These are phyloP conservation scores for Pleurotus ostreatus DNA, from an alignment of 768 basidiomycete species.

Conservation along the genomic window DNA sequence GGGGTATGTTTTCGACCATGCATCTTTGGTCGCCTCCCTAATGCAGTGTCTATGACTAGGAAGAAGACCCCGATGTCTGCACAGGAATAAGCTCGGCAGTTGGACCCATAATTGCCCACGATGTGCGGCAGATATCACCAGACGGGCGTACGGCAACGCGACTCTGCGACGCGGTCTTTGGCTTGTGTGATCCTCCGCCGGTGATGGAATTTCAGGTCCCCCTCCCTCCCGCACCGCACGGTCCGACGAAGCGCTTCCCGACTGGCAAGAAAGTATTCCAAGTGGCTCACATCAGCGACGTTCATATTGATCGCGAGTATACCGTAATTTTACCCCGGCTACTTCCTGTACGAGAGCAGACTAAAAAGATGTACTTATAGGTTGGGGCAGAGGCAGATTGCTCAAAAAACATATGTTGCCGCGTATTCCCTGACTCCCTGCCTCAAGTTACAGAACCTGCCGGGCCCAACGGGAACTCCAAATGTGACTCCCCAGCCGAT, in stretches of 20 bases:
- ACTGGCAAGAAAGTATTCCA: constrained; percentile 21
- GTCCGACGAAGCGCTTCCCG: constrained; percentile 13
- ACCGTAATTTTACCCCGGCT: constrained; percentile 15
- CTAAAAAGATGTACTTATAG: constrained; percentile 10
- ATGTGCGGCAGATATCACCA: constrained; percentile 28
- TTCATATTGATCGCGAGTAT: constrained; percentile 35
- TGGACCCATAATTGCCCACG: constrained; percentile 37
- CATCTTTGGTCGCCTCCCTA: background rate
- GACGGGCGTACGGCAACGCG: constrained; percentile 27
- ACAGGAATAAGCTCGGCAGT: constrained; percentile 25
- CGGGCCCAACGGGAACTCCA: constrained; percentile 22
- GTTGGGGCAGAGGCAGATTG: constrained; percentile 31
- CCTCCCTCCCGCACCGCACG: constrained; percentile 21
- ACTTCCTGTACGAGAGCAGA: background rate
- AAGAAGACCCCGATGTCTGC: constrained; percentile 35
- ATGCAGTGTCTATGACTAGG: constrained; percentile 11
- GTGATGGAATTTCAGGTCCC: constrained; percentile 21
- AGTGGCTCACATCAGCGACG: constrained; percentile 34
- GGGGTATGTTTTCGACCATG: constrained; percentile 12
- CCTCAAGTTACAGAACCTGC: constrained; percentile 24
- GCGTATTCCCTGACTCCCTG: constrained; percentile 21
- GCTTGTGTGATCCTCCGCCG: constrained; percentile 26
- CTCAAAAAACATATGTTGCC: constrained; percentile 34
- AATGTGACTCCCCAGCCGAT: constrained; percentile 30
- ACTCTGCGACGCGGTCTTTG: constrained; percentile 34